These are phyloP conservation scores for Cymbopogon flexuosus DNA, from an alignment of 202 grass and related monocot genomes.

Conservation along the genomic window DNA sequence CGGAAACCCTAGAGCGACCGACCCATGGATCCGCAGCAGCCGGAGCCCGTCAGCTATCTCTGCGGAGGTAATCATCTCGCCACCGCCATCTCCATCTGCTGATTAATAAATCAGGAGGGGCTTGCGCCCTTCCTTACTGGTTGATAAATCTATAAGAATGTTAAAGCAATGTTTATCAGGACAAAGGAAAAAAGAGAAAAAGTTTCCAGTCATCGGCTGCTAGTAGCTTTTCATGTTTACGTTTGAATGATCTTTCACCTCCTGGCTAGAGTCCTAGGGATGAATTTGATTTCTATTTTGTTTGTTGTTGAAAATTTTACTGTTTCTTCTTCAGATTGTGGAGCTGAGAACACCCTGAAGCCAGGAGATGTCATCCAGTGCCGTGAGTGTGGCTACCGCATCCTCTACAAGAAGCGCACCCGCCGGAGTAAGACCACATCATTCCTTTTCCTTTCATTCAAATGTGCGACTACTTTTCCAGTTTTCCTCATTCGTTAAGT, in stretches of 20 bases:
- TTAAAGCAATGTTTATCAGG: background rate
- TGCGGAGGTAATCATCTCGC: slow-evolving; percentile 37
- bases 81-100: background rate
- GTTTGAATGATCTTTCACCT: background rate
- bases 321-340: slow-evolving; percentile 40
- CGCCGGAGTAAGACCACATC: background rate
- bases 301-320: background rate
- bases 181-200: background rate
- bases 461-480: background rate
- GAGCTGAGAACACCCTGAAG: slow-evolving; percentile 64
- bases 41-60: slow-evolving; percentile 45
- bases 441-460: background rate
- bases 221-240: background rate
- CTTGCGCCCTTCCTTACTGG: background rate
- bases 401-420: slow-evolving; percentile 48
- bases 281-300: background rate
- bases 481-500: background rate
- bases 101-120: background rate
- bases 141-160: no score
- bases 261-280: background rate
- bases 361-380: slow-evolving; percentile 69
- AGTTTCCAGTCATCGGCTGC: background rate
- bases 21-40: slow-evolving; percentile 41
- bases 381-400: slow-evolving; percentile 73
- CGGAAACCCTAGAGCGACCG: slow-evolving; percentile 4